These are phyloP conservation scores for Auxenochlorella pyrenoidosa DNA, from an alignment of 139 green algal species.

Conservation along the genomic window DNA sequence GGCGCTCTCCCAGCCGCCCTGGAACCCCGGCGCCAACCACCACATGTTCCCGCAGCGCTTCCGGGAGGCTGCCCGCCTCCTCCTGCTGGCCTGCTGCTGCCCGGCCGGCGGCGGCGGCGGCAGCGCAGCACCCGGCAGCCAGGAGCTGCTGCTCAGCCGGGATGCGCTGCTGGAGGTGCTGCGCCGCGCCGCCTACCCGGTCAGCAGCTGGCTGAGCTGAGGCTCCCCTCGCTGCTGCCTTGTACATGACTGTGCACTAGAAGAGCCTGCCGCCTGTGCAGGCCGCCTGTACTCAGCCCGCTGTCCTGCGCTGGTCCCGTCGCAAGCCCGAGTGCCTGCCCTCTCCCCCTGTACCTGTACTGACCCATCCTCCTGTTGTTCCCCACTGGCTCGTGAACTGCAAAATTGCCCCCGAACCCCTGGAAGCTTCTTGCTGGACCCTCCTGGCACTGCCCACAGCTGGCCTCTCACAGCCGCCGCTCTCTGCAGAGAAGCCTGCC, in stretches of 20 bases:
- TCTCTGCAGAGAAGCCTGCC: too few species aligned
- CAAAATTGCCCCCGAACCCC: too few species aligned
- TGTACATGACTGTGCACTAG: background rate
- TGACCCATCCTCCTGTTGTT: background rate
- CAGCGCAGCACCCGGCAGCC: background rate
- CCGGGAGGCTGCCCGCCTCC: background rate
- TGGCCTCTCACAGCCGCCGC: too few species aligned
- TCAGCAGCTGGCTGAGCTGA: background rate
- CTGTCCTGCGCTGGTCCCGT: background rate
- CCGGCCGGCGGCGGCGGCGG: background rate
- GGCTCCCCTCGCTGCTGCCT: background rate
- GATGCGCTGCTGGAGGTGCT: conserved; percentile 1
- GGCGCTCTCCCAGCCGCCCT: background rate
- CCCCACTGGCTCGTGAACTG: too few species aligned
- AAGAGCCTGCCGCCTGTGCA: too few species aligned
- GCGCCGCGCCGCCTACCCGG: background rate
- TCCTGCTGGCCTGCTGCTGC: background rate
- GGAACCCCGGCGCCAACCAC: background rate
- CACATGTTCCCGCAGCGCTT: conserved; percentile 13
- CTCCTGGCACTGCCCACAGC: too few species aligned
- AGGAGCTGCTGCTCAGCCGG: background rate
- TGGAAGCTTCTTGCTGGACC: too few species aligned
- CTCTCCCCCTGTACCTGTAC: background rate
- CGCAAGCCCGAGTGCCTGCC: too few species aligned
- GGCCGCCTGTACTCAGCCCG: too few species aligned